Evolutionary conservation across 1,284 basidiomycete species (phyloP), one percentile per base, ranked within the genome.

Genomic region (Pascua guehoae): DNA sequence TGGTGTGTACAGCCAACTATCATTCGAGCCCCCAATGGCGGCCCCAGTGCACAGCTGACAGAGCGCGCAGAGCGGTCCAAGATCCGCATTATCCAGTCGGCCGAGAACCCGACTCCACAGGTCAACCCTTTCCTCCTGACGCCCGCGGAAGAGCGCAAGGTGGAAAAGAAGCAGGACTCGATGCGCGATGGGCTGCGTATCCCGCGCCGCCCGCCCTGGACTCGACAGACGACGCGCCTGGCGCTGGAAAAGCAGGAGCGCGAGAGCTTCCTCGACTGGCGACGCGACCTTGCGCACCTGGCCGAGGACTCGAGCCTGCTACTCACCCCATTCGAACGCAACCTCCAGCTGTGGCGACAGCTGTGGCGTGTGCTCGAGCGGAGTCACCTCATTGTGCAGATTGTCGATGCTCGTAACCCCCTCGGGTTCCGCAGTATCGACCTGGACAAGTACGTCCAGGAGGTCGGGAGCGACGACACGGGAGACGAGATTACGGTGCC

Each of bases 291-390:
- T n/a, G 93, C 94, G 38, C 84, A 87, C 89, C 67, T 79, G 5
- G 72, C 75, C 4, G 74, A 78, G 65, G 58, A 65, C 36, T 69
- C 73, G 24, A 83, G 84, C 41, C 84, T 97, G 40, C 82, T 97
- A 11, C 79, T 97, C 10, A 97, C 93, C 0, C 94, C 93, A 0
- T 97, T 96, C 68, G 93, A 98, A 73, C 88, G 94, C 52, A 97
- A 97, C 72, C 80, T 97, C 24, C 92, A 96, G 80, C 91, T 97
- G 12, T 97, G 94, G 94, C 82, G 94, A 49, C 93, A 98, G 70
- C 82, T 97, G 4, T 97, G 93, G 93, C 83, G 93, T 60, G 94
- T 97, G 1, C 76, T 96, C 16, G 93, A 98, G 77, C 85, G 94
- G 45, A 95, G 92, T 7, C 91, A 96, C 68, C 83, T 98, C 12